Percentiles rank a stretch among this genome's conserved stretches.
These are phyloP conservation scores for Cytospora schulzeri DNA, from an alignment of 2,329 filamentous ascomycete species.

Conservation along the genomic window DNA sequence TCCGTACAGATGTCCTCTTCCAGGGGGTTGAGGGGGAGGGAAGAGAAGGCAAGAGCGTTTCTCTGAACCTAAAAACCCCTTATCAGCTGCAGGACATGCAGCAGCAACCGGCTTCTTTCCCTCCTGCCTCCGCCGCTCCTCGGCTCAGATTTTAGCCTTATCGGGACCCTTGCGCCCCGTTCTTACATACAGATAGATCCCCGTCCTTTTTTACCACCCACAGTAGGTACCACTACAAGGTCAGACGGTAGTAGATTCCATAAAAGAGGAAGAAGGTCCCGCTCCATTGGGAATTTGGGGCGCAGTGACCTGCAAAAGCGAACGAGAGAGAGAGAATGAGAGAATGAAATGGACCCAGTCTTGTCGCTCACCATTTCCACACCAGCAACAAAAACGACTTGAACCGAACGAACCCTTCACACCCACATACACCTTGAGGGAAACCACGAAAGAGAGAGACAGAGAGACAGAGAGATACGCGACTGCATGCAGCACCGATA, in stretches of 20 bases:
- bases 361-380: slow-evolving; percentile 3
- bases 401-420: neutral
- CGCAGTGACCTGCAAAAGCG: neutral
- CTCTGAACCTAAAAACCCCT: neutral
- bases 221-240: too few species aligned
- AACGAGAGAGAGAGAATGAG: too few species aligned
- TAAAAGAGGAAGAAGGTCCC: neutral
- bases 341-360: neutral
- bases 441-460: neutral
- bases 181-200: neutral
- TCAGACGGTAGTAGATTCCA: too few species aligned
- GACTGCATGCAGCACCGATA: neutral
- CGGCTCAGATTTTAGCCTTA: neutral
- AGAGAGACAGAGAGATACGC: too few species aligned
- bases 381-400: too few species aligned
- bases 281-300: neutral
- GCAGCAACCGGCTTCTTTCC: neutral
- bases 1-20: too few species aligned
- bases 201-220: neutral
- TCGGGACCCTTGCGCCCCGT: neutral
- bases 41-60: too few species aligned
- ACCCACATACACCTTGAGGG: too few species aligned
- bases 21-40: too few species aligned
- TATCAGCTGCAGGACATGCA: neutral
- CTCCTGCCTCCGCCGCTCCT: neutral